These are phyloP conservation scores for Chenopodium quinoa DNA, from an alignment of 148 eudicot species.

Conservation along the genomic window DNA sequence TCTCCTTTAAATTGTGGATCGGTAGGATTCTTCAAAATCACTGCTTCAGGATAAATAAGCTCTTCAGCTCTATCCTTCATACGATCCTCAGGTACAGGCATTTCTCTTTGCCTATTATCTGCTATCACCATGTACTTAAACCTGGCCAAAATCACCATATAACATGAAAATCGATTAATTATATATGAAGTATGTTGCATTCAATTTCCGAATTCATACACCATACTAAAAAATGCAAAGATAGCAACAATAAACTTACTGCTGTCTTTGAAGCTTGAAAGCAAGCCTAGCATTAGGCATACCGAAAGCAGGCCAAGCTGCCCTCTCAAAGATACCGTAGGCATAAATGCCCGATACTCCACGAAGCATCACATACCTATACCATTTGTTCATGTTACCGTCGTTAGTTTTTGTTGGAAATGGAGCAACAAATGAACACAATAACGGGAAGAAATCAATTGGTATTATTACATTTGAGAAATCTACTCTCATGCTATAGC, in stretches of 20 bases:
- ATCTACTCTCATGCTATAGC: too few relatives aligned
- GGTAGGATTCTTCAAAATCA: slow-evolving; percentile 36
- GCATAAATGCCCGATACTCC: slow-evolving; percentile 74
- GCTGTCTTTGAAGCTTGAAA: slow-evolving; percentile 53
- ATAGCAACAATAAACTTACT: slow-evolving; percentile 18
- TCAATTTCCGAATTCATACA: background rate
- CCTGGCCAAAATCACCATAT: slow-evolving; percentile 23
- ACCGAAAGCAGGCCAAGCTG: slow-evolving; percentile 54
- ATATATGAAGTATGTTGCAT: too few relatives aligned
- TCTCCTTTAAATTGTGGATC: slow-evolving; percentile 46
- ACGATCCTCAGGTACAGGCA: slow-evolving; percentile 59
- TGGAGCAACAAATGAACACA: too few relatives aligned
- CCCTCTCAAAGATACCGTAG: slow-evolving; percentile 58
- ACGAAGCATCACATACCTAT: slow-evolving; percentile 65
- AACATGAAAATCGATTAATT: too few relatives aligned
- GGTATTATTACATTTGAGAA: too few relatives aligned
- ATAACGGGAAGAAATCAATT: too few relatives aligned
- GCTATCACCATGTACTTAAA: slow-evolving; percentile 45
- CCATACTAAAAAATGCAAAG: background rate
- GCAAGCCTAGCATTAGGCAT: slow-evolving; percentile 63
- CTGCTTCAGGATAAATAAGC: slow-evolving; percentile 55
- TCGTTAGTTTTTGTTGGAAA: too few relatives aligned
- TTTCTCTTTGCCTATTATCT: slow-evolving; percentile 45
- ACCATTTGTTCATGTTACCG: background rate
- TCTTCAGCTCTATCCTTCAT: slow-evolving; percentile 30